Conservation (phyloP, 129 eudicot species). For the Pittosporum tobira region DNA sequence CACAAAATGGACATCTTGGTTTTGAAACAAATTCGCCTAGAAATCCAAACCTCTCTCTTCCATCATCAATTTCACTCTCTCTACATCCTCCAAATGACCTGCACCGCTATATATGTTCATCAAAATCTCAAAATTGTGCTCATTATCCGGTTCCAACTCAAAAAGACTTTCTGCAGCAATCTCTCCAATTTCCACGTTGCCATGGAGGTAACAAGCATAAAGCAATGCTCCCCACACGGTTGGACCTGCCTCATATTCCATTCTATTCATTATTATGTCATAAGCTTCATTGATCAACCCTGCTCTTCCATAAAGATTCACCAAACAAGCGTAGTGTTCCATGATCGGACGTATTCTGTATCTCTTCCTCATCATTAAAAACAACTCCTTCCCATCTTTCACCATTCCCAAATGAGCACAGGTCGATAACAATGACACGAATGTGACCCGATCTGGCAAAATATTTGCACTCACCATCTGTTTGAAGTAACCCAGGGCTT, state of each 20-base stretch:
- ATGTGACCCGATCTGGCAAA: constrained; percentile 51
- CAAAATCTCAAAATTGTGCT: constrained; percentile 61
- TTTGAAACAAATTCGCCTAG: constrained; percentile 1
- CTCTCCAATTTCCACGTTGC: constrained; percentile 56
- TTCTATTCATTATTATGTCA: constrained; percentile 35
- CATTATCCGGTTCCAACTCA: constrained; percentile 72
- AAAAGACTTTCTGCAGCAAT: constrained; percentile 50
- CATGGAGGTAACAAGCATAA: constrained; percentile 66
- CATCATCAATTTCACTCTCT: constrained; percentile 59
- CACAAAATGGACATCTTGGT: not conserved
- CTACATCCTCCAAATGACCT: constrained; percentile 40
- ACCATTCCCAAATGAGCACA: constrained; percentile 66
- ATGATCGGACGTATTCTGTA: constrained; percentile 41
- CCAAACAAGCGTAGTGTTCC: constrained; percentile 87
- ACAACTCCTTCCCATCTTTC: constrained; percentile 53
- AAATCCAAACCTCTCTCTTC: constrained; percentile 57
- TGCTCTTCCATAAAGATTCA: constrained; percentile 67
- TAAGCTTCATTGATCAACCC: constrained; percentile 48
- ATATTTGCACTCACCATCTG: constrained; percentile 25
- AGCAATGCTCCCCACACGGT: constrained; percentile 91
- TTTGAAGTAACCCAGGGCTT: constrained; percentile 42
- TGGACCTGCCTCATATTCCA: constrained; percentile 62
- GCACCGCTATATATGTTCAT: constrained; percentile 46
- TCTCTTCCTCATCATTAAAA: constrained; percentile 33
- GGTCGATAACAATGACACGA: constrained; percentile 53